Conservation (phyloP, 139 green algal genomes). For the Tetradesmus lagerheimii region DNA sequence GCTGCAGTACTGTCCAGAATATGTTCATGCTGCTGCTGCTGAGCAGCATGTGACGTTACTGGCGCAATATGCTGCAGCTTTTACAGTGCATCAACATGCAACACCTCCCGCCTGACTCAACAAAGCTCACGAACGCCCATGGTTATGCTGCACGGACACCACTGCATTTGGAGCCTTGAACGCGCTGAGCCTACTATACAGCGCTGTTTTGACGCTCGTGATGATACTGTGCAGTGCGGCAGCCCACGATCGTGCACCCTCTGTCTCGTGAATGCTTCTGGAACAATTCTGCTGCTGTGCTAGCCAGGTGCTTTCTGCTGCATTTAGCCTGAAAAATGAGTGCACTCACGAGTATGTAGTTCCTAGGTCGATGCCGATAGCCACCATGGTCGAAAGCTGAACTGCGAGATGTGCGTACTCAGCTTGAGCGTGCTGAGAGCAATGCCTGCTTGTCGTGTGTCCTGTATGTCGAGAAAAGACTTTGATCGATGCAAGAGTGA, state of each 20-base stretch:
- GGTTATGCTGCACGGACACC: background rate
- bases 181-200: background rate
- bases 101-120: background rate
- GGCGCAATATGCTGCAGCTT: background rate
- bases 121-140: background rate
- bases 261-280: background rate
- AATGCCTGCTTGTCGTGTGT: background rate
- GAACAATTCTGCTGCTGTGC: background rate
- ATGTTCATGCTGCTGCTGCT: background rate
- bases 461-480: too few relatives aligned
- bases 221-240: background rate
- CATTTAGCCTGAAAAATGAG: background rate
- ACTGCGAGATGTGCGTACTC: background rate
- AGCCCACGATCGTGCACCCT: background rate
- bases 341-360: constrained; percentile 73
- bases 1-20: background rate
- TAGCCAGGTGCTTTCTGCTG: background rate
- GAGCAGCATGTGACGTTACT: background rate
- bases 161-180: background rate
- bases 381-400: background rate
- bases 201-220: too few relatives aligned
- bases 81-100: background rate
- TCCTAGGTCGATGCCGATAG: constrained; percentile 88
- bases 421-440: background rate
- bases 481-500: background rate